A percentile compares a stretch with the other conserved stretches of the same genome.
These are phyloP conservation scores for Conticribra weissflogii DNA, from an alignment of 108 stramenopile species.

Conservation along the genomic window DNA sequence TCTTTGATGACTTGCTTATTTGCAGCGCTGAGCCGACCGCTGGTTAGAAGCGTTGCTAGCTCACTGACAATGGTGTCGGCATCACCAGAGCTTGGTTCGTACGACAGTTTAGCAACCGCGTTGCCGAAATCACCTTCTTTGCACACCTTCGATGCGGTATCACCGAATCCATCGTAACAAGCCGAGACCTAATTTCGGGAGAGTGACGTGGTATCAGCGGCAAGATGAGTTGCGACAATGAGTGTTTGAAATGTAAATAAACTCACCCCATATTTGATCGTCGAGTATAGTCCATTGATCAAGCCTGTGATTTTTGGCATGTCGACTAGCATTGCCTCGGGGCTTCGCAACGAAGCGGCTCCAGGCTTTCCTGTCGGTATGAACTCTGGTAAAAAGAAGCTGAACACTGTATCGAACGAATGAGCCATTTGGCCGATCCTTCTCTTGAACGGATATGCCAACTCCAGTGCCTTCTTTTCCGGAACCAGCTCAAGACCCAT, in stretches of 20 bases:
- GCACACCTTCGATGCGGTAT: conserved; percentile 20
- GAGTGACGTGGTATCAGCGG: conserved; percentile 51
- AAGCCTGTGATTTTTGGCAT: conserved; percentile 41
- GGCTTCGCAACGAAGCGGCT: conserved; percentile 32
- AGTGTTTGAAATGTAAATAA: neutral
- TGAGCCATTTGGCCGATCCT: conserved; percentile 59
- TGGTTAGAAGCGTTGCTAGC: conserved; percentile 50
- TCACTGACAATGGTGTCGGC: conserved; percentile 34
- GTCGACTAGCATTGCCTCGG: conserved; percentile 38
- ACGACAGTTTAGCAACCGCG: conserved; percentile 24
- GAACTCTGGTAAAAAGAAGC: conserved; percentile 59
- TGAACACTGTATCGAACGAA: too few relatives aligned
- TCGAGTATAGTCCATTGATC: neutral
- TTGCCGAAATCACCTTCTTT: conserved; percentile 26
- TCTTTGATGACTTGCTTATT: conserved; percentile 29
- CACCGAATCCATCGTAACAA: conserved; percentile 47
- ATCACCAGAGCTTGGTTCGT: conserved; percentile 18
- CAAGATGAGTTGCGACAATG: conserved; percentile 6
- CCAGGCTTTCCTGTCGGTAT: conserved; percentile 36
- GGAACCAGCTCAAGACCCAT: conserved; percentile 42
- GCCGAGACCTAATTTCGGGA: conserved; percentile 42
- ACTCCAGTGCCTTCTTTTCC: conserved; percentile 25
- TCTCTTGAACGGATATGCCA: conserved; percentile 25
- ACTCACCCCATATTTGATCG: neutral
- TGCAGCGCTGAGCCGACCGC: conserved; percentile 48